Base-by-base conservation (phyloP, 225 moss, liverwort and hornwort genomes). In the Sphagnum contortum region DNA sequence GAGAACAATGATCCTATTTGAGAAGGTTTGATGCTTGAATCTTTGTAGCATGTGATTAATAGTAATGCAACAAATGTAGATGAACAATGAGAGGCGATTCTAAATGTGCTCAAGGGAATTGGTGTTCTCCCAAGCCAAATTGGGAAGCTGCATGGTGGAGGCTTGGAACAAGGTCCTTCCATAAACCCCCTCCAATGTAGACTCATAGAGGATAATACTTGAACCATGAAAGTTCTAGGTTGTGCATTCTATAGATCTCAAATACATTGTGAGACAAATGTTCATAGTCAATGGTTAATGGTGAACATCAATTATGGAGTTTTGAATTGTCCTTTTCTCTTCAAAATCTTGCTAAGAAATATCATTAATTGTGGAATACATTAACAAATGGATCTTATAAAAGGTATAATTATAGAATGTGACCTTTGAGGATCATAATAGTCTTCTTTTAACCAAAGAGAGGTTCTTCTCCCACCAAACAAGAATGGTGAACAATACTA, bases 111-210 rank as follows among this genome's bases (percentile, higher is more conserved):
- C 12, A 83, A 74, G 48, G 77, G 80, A 8, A 91, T 91, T 63
- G 91, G 91, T 60, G 89, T 89, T 47, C 65, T n/a, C 87, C 8
- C 84, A 82, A 79, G 61, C 69, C 63, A 89, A 87, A 79, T 64
- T 91, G 48, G 79, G 84, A 63, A 80, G 69, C 49, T 76, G 86
- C 73, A 58, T 81, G 70, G 74, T 91, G 54, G 88, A 91, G 76
- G 88, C 83, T 65, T 91, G 91, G 91, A 91, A 91, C 70, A 91
- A 91, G 83, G 91, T 91, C 69, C 64, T 56, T 74, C 4, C n/a
- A n/a, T n/a, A n/a, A n/a, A n/a, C n/a, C n/a, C n/a, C n/a, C n/a
- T n/a, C n/a, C n/a, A n/a, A n/a, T n/a, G n/a, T n/a, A n/a, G n/a
- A n/a, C n/a, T n/a, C n/a, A n/a, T n/a, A n/a, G n/a, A n/a, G n/a